A percentile compares a stretch with the other conserved stretches of the same genome.
Conservation (phyloP, 805 yeast genomes). For the Tetrapisispora taiwanensis region DNA sequence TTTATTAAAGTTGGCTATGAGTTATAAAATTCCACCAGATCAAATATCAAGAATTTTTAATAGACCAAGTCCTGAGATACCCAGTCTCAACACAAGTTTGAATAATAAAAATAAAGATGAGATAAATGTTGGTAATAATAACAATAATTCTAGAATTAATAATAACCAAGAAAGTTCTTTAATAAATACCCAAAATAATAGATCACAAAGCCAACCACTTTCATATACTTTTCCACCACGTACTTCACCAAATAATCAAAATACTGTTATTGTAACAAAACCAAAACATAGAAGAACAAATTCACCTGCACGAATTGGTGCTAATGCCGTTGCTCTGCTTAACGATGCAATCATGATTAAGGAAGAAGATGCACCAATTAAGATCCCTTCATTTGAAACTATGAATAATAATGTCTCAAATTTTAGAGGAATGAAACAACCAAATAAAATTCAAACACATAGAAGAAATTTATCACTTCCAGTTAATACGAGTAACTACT, state of each 20-base stretch:
- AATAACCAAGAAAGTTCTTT: not conserved
- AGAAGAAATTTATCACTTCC: constrained; percentile 5
- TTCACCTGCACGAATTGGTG: constrained; percentile 66
- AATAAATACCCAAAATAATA: not conserved
- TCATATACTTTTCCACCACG: constrained; percentile 17
- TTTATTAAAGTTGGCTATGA: constrained; percentile 49
- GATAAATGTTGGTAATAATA: not conserved
- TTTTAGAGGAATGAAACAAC: not conserved
- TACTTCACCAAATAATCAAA: constrained; percentile 9
- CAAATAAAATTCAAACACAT: constrained; percentile 1
- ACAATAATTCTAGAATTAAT: not conserved
- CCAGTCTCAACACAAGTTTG: not conserved
- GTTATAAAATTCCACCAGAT: constrained; percentile 53
- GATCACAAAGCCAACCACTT: constrained; percentile 5
- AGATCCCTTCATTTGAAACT: not conserved
- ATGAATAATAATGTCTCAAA: not conserved
- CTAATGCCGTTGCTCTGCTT: constrained; percentile 53
- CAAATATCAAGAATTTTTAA: constrained; percentile 51
- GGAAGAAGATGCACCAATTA: constrained; percentile 17
- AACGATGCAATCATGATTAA: constrained; percentile 19
- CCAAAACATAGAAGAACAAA: constrained; percentile 32
- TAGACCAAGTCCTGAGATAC: constrained; percentile 2
- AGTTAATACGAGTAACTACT: constrained; percentile 7
- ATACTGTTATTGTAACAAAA: constrained; percentile 6
- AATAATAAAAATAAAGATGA: not conserved